phyloP scores from a whole-genome alignment of 495 filamentous ascomycete species.

The Aspergillus egyptiacus region DNA sequence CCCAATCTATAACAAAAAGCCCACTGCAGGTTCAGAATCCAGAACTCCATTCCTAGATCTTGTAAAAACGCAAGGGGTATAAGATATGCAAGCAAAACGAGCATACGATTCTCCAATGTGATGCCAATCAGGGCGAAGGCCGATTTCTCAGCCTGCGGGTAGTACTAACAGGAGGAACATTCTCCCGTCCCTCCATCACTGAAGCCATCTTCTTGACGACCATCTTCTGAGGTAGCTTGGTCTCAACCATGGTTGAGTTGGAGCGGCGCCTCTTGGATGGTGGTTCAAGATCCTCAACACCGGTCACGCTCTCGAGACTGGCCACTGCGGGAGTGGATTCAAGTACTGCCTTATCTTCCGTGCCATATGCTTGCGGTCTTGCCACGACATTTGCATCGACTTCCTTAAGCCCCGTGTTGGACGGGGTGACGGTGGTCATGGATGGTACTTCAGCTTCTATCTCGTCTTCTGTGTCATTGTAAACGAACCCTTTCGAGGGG shows the following conservation, averaged over 20 bases:
- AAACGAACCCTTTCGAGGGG: slow-evolving; percentile 38
- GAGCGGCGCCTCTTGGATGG: slow-evolving; percentile 51
- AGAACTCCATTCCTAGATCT: slow-evolving; percentile 1
- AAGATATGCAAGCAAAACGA: slow-evolving; percentile 6
- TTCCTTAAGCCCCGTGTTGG: slow-evolving; percentile 50
- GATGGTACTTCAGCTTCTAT: slow-evolving; percentile 34
- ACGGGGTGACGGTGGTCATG: slow-evolving; percentile 30
- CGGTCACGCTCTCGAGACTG: slow-evolving; percentile 16
- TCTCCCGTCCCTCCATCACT: slow-evolving; percentile 56
- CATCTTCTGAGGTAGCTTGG: slow-evolving; percentile 39
- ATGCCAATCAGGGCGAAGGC: slow-evolving; percentile 20
- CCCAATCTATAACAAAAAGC: not conserved
- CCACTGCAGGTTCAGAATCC: not conserved
- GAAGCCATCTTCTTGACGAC: slow-evolving; percentile 39
- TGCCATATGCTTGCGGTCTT: slow-evolving; percentile 29
- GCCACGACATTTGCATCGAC: slow-evolving; percentile 49
- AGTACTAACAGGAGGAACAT: slow-evolving; percentile 40
- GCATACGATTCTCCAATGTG: slow-evolving; percentile 3
- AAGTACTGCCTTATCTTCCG: slow-evolving; percentile 15
- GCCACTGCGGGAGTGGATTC: slow-evolving; percentile 19
- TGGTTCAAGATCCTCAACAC: slow-evolving; percentile 39
- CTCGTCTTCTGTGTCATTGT: slow-evolving; percentile 40
- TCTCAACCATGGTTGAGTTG: slow-evolving; percentile 28
- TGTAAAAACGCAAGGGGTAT: slow-evolving; percentile 10
- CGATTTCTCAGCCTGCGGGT: slow-evolving; percentile 27